phyloP scores from a whole-genome alignment of 116 monocot genomes.

The Cymodocea nodosa region DNA sequence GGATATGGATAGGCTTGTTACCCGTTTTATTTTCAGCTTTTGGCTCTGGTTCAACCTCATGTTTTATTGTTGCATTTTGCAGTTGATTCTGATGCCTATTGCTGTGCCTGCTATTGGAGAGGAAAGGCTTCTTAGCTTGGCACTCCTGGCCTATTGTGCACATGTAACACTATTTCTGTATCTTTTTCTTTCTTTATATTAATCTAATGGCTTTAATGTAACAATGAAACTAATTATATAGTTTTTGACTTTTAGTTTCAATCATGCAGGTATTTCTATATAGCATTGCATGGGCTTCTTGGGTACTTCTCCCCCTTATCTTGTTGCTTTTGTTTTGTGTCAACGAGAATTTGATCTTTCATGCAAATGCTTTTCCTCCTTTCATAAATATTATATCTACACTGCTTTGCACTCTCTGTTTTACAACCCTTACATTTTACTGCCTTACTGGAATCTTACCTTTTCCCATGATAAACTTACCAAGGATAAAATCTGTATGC shows the following conservation, averaged over 20 bases:
- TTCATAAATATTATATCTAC: no score
- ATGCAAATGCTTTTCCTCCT: no score
- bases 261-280: slow-evolving; percentile 67
- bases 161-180: slow-evolving; percentile 38
- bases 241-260: slow-evolving; percentile 10
- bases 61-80: slow-evolving; percentile 5
- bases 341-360: background rate
- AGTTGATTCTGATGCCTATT: slow-evolving; percentile 69
- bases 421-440: no score
- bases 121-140: slow-evolving; percentile 64
- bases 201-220: background rate
- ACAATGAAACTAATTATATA: background rate
- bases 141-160: slow-evolving; percentile 53
- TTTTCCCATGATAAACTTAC: no score
- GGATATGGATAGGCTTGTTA: no score
- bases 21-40: no score
- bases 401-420: no score
- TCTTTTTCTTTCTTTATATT: background rate
- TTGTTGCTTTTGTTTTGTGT: background rate
- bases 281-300: slow-evolving; percentile 80
- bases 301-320: slow-evolving; percentile 32
- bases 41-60: background rate
- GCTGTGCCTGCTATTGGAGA: slow-evolving; percentile 51
- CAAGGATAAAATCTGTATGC: no score
- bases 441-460: no score